Base-by-base conservation (phyloP, 2,329 filamentous ascomycete species). In the Graphilbum fragrans region DNA sequence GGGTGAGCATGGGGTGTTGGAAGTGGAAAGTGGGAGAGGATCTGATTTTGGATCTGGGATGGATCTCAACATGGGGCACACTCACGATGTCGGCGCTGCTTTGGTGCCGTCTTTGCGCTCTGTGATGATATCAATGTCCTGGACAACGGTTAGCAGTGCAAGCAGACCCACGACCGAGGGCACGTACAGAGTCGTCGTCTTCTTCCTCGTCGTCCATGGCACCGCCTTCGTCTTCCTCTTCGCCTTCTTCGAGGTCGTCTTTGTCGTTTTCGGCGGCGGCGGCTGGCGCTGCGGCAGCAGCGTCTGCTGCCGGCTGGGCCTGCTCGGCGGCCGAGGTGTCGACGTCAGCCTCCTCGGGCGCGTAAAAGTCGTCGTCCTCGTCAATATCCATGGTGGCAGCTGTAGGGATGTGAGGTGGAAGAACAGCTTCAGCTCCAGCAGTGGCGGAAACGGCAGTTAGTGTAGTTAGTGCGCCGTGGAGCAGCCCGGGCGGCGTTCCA, bases 41-140 rank as follows among this genome's bases (percentile, higher is more conserved):
- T 29, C 25, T 8, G 32, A 34, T n/a, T n/a, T n/a, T n/a, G 17
- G 8, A 18, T 34, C 32, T 8, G 17, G 17, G 17, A 7, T 31
- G 12, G 14, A 16, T 1, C 16, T 12, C 6, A 29, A 27, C 31
- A 17, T n/a, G 23, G 9, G 35, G 6, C 20, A 32, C 17, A 61
- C 74, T 50, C 62, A 79, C 75, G 67, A 61, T 47, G 74, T 70
- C 39, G 75, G 71, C 39, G 70, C 67, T 42, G 75, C 66, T 45
- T 74, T 77, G 42, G 70, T 67, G 53, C 74, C 74, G 51, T 81
- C 77, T 63, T 78, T 80, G 44, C 74, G 67, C 54, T 80, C 77
- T 18, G 72, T 80, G 52, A 81, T 77, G 50, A 81, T 81, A 49
- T 81, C 77, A 53, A 81, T 77, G 47, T 81, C 77, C 72, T 80